These are phyloP conservation scores for Ehretia macrophylla DNA, from an alignment of 257 asterid genomes.

Conservation along the genomic window DNA sequence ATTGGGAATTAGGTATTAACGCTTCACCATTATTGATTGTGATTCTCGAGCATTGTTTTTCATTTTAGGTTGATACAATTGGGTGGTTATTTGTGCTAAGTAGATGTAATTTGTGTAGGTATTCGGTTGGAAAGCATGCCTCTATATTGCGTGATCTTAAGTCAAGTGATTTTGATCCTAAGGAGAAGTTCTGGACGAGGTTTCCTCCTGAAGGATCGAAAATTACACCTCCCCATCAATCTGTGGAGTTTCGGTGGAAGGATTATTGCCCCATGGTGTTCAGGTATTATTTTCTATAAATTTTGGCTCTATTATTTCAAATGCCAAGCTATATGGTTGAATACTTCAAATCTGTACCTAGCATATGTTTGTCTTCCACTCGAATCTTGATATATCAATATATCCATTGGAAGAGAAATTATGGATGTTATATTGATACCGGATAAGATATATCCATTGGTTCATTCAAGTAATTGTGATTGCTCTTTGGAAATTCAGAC, in stretches of 20 bases:
- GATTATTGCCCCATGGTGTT: slow-evolving; percentile 90
- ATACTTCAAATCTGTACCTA: not conserved
- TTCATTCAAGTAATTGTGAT: slow-evolving; percentile 2
- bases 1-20: slow-evolving; percentile 77
- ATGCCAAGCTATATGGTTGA: not conserved
- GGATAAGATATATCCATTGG: not conserved
- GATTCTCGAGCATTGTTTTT: slow-evolving; percentile 1
- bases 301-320: not conserved
- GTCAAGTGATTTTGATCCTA: slow-evolving; percentile 80
- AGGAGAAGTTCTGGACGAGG: slow-evolving; percentile 88
- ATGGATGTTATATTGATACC: no score
- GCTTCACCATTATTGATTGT: not conserved
- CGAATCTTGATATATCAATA: no score
- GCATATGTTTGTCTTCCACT: not conserved
- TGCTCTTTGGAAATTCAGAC: slow-evolving; percentile 42
- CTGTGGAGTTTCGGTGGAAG: slow-evolving; percentile 82
- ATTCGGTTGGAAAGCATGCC: slow-evolving; percentile 83
- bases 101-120: slow-evolving; percentile 27
- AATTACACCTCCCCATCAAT: slow-evolving; percentile 77
- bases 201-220: slow-evolving; percentile 86
- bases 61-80: not conserved
- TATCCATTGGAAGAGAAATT: not conserved
- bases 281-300: slow-evolving; percentile 35
- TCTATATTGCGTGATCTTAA: slow-evolving; percentile 46
- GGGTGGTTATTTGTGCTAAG: slow-evolving; percentile 12